Evolutionary conservation across 257 asterid species (phyloP).

Genomic region (Solanum medicagineum): DNA sequence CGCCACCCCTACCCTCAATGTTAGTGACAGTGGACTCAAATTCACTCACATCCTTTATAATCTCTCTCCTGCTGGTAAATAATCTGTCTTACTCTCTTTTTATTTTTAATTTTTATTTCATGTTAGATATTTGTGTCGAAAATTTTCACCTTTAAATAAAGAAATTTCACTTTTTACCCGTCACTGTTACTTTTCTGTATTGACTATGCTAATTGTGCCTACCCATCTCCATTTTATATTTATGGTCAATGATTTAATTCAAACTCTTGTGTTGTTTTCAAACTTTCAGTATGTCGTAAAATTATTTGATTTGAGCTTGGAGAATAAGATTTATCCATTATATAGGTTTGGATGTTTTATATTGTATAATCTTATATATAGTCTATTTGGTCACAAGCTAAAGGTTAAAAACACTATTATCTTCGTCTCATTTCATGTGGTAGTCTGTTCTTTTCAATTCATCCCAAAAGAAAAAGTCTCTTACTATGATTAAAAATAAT

Average conservation of each 20-base stretch:
- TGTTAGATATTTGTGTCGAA: not conserved
- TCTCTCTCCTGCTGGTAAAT: constrained; percentile 83
- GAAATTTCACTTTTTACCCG: not conserved
- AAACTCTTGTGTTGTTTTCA: not conserved
- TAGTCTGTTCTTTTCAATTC: no score
- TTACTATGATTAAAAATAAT: no score
- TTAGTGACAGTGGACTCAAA: constrained; percentile 72
- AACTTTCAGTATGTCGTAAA: not conserved
- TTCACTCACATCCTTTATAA: constrained; percentile 88
- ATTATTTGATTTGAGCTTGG: not conserved
- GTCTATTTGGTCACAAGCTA: not conserved
- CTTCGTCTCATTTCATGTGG: no score
- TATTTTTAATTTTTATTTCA: not conserved
- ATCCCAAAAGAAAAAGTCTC: no score
- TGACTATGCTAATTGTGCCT: not conserved
- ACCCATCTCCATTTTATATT: not conserved
- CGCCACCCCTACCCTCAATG: constrained; percentile 27
- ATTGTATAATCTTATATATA: not conserved
- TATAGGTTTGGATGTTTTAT: not conserved
- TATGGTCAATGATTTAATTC: not conserved
- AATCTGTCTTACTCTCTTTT: not conserved
- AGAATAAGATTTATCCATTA: not conserved
- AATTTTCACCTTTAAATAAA: not conserved
- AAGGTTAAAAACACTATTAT: not conserved
- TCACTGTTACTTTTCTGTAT: not conserved